phyloP scores from a whole-genome alignment of 176 grass and related monocot species.

The Pontederia crassipes region DNA sequence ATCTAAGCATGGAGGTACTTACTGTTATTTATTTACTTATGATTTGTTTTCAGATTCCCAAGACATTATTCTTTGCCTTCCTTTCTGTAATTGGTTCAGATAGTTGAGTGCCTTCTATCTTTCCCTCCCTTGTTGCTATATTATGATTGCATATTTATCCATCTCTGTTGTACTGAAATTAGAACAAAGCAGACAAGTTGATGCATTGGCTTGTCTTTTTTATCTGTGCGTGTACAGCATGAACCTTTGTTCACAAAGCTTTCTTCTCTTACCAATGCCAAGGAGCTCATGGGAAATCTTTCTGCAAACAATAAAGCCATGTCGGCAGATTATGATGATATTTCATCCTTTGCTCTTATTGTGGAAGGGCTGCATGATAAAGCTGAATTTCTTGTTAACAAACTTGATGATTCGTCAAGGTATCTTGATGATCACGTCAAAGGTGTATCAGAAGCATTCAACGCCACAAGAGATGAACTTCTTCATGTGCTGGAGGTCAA shows the following conservation, averaged over 20 bases:
- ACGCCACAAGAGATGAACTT: conserved; percentile 42
- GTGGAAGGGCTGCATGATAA: conserved; percentile 42
- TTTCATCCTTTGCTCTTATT: conserved; percentile 44
- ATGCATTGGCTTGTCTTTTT: background rate
- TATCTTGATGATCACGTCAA: conserved; percentile 48
- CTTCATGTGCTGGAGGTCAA: conserved; percentile 50
- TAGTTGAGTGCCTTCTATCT: no score
- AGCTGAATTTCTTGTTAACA: conserved; percentile 31
- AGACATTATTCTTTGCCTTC: conserved; percentile 9
- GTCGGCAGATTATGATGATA: conserved; percentile 30
- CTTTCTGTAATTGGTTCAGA: background rate
- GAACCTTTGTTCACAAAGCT: conserved; percentile 34
- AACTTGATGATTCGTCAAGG: conserved; percentile 52
- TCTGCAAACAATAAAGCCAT: conserved; percentile 23
- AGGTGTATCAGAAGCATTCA: conserved; percentile 38
- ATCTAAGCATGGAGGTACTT: conserved; percentile 60
- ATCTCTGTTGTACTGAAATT: background rate
- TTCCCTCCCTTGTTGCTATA: background rate
- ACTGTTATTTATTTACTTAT: conserved; percentile 5
- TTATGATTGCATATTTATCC: conserved; percentile 3
- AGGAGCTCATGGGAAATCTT: conserved; percentile 52
- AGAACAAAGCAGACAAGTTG: no score
- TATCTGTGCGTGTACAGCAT: conserved; percentile 16
- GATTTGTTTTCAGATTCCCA: background rate
- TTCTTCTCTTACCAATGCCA: conserved; percentile 43